Conservation (phyloP, 1,139 yeast species). For the Eremothecium gossypii region DNA sequence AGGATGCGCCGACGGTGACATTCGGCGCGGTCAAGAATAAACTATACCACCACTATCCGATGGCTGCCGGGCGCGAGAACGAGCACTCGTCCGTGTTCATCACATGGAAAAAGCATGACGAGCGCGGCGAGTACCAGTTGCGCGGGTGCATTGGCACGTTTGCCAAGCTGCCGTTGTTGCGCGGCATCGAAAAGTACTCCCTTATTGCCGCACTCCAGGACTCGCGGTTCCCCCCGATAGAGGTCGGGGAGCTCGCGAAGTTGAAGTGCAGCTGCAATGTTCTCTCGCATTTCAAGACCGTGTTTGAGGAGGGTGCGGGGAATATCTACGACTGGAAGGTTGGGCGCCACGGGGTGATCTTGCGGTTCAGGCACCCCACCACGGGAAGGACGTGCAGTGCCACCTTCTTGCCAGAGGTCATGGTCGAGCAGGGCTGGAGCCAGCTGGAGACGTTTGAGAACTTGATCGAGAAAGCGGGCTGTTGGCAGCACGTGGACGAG, state of each 20-base stretch:
- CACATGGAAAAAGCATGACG: conserved; percentile 59
- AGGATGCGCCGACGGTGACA: conserved; percentile 4
- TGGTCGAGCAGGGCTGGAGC: conserved; percentile 83
- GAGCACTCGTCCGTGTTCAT: conserved; percentile 59
- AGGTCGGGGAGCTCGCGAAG: conserved; percentile 41
- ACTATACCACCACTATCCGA: conserved; percentile 14
- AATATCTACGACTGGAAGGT: conserved; percentile 58
- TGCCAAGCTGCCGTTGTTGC: conserved; percentile 36
- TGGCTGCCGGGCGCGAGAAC: conserved; percentile 5
- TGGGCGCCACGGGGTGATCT: conserved; percentile 71
- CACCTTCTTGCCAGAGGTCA: conserved; percentile 86
- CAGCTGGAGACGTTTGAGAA: conserved; percentile 60
- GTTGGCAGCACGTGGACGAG: conserved; percentile 11
- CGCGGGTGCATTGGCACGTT: conserved; percentile 96
- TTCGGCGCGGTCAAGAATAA: conserved; percentile 12
- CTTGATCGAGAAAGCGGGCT: conserved; percentile 58
- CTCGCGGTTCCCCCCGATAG: conserved; percentile 65
- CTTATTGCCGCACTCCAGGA: conserved; percentile 68
- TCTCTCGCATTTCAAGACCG: conserved; percentile 21
- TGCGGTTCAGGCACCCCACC: conserved; percentile 37
- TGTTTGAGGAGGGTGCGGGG: conserved; percentile 16
- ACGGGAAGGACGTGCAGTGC: conserved; percentile 43
- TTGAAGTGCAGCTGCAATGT: conserved; percentile 36
- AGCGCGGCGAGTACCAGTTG: conserved; percentile 33
- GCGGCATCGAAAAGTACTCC: conserved; percentile 57